phyloP scores from a whole-genome alignment of 2,329 filamentous ascomycete genomes.

The Venturia oleaginea region DNA sequence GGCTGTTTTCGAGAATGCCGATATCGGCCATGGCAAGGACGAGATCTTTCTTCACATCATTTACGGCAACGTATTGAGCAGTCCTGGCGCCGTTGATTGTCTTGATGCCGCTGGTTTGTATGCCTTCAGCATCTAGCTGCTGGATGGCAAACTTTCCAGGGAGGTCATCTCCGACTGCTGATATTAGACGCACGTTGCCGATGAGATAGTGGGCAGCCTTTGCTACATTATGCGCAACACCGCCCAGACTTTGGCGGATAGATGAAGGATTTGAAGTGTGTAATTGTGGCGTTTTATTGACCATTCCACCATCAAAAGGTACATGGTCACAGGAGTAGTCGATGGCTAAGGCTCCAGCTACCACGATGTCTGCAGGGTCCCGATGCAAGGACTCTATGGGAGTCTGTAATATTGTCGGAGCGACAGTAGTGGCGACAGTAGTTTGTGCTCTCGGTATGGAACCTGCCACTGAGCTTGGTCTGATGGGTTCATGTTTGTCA shows the following conservation, averaged over 20 bases:
- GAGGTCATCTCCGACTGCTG: constrained; percentile 69
- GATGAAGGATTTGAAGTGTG: constrained; percentile 80
- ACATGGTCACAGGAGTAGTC: constrained; percentile 78
- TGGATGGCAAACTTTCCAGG: constrained; percentile 66
- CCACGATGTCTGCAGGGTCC: constrained; percentile 54
- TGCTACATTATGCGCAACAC: constrained; percentile 87
- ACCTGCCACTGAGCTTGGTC: neutral
- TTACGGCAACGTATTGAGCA: constrained; percentile 86
- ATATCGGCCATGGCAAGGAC: constrained; percentile 95
- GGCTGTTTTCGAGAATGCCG: constrained; percentile 57
- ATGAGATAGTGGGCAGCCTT: constrained; percentile 67
- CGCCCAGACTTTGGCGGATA: constrained; percentile 77
- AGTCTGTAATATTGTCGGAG: neutral
- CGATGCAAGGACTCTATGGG: neutral
- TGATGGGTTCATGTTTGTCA: neutral
- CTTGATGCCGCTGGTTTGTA: constrained; percentile 50
- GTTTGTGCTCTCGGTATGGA: neutral
- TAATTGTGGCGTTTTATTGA: constrained; percentile 38
- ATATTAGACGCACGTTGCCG: constrained; percentile 62
- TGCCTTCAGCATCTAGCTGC: constrained; percentile 53
- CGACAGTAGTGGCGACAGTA: neutral
- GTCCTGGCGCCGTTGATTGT: constrained; percentile 53
- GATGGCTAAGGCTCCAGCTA: constrained; percentile 82
- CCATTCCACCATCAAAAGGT: constrained; percentile 32
- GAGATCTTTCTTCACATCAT: constrained; percentile 73